phyloP scores from a whole-genome alignment of 2,329 filamentous ascomycete genomes.

The Pseudocercospora vitis region DNA sequence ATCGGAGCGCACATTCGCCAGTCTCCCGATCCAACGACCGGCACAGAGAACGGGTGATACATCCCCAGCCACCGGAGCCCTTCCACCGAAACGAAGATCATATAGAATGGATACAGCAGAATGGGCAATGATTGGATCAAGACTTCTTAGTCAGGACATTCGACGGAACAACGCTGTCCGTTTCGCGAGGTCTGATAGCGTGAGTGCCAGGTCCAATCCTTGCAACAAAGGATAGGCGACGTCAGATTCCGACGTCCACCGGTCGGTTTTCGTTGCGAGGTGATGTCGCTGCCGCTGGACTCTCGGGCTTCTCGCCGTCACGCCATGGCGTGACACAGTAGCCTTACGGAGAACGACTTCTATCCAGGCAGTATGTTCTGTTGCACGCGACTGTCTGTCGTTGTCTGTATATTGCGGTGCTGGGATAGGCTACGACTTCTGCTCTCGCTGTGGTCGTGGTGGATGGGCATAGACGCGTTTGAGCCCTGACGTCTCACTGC shows the following conservation, averaged over 20 bases:
- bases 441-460: not conserved
- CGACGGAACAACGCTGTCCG: constrained; percentile 13
- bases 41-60: constrained; percentile 11
- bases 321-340: constrained; percentile 2
- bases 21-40: constrained; percentile 18
- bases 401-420: not conserved
- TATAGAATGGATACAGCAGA: not conserved
- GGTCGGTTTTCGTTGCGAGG: constrained; percentile 9
- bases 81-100: constrained; percentile 13
- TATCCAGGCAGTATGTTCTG: not conserved
- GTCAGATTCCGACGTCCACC: constrained; percentile 6
- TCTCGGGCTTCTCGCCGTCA: constrained; percentile 6
- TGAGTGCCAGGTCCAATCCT: constrained; percentile 5
- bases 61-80: constrained; percentile 13
- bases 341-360: not conserved
- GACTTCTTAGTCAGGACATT: constrained; percentile 10
- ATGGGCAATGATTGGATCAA: constrained; percentile 10
- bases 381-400: not conserved
- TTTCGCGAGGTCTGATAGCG: constrained; percentile 19
- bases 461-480: not conserved
- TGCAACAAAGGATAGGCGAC: constrained; percentile 7
- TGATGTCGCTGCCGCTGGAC: not conserved
- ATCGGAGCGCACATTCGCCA: constrained; percentile 4
- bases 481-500: not conserved
- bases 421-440: not conserved